A percentile compares a stretch with the other conserved stretches of the same genome.
These are phyloP conservation scores for Pythium utonaiense DNA, from an alignment of 352 stramenopile species.

Conservation along the genomic window DNA sequence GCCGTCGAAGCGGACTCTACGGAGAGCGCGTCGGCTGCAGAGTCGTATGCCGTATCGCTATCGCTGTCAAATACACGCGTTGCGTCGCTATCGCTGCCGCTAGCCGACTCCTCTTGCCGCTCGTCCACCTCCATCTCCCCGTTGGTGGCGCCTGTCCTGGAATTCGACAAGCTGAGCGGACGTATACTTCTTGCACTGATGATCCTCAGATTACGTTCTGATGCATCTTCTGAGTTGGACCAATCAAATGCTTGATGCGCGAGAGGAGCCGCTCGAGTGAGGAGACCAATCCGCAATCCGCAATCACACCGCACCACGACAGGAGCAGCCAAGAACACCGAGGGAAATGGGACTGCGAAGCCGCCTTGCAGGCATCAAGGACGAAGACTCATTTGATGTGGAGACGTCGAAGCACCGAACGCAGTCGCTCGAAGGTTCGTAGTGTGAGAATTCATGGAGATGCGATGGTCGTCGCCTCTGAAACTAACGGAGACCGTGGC, in stretches of 20 bases:
- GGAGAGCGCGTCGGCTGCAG: neutral
- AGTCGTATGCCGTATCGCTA: neutral
- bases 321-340: neutral
- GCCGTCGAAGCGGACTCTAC: neutral
- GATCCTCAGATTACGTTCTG: constrained; percentile 4
- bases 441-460: neutral
- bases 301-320: neutral
- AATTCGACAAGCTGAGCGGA: neutral
- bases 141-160: neutral
- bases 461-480: too few relatives aligned
- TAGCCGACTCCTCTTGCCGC: neutral
- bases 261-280: neutral
- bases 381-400: constrained; percentile 36
- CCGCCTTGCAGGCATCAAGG: constrained; percentile 30
- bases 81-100: constrained; percentile 16
- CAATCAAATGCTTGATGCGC: neutral
- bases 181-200: constrained; percentile 4
- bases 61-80: constrained; percentile 3
- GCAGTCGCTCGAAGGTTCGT: constrained; percentile 33
- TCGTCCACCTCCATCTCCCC: constrained; percentile 4
- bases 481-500: neutral
- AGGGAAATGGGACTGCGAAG: constrained; percentile 44
- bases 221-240: constrained; percentile 1
- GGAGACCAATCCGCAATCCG: constrained; percentile 1
- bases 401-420: constrained; percentile 32